A percentile compares a stretch with the other conserved stretches of the same genome.
Evolutionary conservation across 345 rosid genomes (phyloP).

Genomic region (Rhizophora apiculata): DNA sequence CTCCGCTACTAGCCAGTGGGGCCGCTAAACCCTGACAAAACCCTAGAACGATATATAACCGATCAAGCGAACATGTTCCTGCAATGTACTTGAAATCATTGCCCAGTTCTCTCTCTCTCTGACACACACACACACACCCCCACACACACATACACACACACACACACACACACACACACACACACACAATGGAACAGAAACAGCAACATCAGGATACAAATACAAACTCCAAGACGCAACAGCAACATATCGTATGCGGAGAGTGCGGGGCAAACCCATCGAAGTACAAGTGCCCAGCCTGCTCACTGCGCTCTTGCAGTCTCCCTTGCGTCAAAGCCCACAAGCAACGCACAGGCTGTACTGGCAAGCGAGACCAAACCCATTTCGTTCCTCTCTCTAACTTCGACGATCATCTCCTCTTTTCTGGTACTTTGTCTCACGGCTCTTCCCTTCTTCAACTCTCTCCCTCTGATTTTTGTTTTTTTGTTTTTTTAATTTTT

Average conservation of each 20-base stretch:
- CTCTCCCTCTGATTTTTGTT: not conserved
- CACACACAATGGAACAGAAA: too few relatives aligned
- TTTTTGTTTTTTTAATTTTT: not conserved
- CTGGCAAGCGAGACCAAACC: constrained; percentile 55
- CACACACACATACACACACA: too few relatives aligned
- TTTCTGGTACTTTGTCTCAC: constrained; percentile 52
- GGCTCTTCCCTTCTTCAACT: too few relatives aligned
- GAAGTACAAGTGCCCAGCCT: constrained; percentile 86
- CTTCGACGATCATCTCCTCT: constrained; percentile 62
- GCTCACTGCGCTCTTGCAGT: constrained; percentile 73
- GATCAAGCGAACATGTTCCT: too few relatives aligned
- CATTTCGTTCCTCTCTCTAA: constrained; percentile 57
- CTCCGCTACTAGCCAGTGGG: too few relatives aligned
- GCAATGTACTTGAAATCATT: too few relatives aligned
- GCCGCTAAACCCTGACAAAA: too few relatives aligned
- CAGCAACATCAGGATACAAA: too few relatives aligned
- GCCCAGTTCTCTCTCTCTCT: too few relatives aligned
- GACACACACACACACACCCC: too few relatives aligned
- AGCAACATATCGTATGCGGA: constrained; percentile 33
- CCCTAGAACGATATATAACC: too few relatives aligned
- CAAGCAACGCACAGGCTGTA: constrained; percentile 72
- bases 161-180: rapidly evolving
- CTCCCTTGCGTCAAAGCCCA: constrained; percentile 78
- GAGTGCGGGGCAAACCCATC: constrained; percentile 58
- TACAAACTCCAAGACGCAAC: too few relatives aligned